Base-by-base conservation (phyloP, 1,284 basidiomycete genomes). In the Bjerkandera adusta region DNA sequence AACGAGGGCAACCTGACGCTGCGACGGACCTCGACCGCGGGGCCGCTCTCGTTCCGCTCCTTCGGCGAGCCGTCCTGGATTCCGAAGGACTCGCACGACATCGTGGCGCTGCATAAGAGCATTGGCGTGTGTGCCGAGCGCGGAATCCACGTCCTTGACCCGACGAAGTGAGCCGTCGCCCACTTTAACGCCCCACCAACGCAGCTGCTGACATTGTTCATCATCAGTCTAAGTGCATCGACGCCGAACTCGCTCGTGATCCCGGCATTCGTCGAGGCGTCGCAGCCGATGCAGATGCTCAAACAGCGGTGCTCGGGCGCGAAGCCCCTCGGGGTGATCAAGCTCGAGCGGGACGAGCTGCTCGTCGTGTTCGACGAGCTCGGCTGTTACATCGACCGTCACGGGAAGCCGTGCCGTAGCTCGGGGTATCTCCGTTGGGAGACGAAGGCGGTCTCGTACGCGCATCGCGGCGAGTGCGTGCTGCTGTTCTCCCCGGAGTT, bases 371-470 rank as follows among this genome's bases (percentile, higher is more conserved):
- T 84, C 52, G 84, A 91, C 51, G 74, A 71, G 24, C 59, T 89
- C 30, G 89, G 86, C 11, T 87, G 79, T 57, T 90, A 85, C 61
- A 77, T 89, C 56, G 77, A 82, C 46, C 81, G 79, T 46, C 72
- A 81, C 53, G 89, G 89, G 4, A 60, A 68, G 3, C 86, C 85
- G 1, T 69, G 67, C 12, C 83, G 86, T 32, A 72, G 71, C 32
- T 73, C 69, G 8, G 73, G 75, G 1, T 88, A 78, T 58, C 76
- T 90, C 47, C 82, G 79, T 43, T 91, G 88, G 88, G 88, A 91
- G 66, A 75, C 73, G 47, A 78, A 73, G 50, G 85, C 81, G 8
- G 66, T 62, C 2, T 69, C 80, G 3, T 89, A 74, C 57, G 76
- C 79, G 8, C 67, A 77, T 41, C 78, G 83, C 15, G 75, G 76